Evolutionary conservation across 1,284 basidiomycete genomes (phyloP), one percentile per base, ranked within the genome.

Genomic region (Stereum hirsutum): DNA sequence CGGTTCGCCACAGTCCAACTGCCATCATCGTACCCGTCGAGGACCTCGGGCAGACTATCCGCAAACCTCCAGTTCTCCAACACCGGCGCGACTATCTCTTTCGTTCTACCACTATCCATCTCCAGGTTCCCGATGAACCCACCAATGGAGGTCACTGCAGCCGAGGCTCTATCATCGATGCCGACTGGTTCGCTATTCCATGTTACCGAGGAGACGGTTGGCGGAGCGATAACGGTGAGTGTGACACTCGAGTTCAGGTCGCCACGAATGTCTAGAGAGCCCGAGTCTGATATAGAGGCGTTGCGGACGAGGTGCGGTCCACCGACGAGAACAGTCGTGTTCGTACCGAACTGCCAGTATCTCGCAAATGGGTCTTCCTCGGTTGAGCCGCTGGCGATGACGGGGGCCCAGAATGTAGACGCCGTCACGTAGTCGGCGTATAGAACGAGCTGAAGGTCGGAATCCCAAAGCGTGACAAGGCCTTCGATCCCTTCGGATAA

Each of bases 31-130:
- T 78, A 89, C 15, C 51, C 58, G 0, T 49, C 14, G 8, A 14
- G 10, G 14, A 81, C 68, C 61, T 90, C 87, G 0, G 87, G 87
- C 32, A 90, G 59, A 53, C 79, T 81, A 49, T 89, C 72, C 32
- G 66, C 65, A 54, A 75, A 89, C 57, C 67, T 80, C 88, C 88
- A 90, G 10, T 69, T 65, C 4, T 57, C 60, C 49, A 87, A 61
- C 40, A 45, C 51, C 17, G 72, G 72, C 10, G 59, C 52, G 11
- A 42, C 47, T 26, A 63, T 51, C 5, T 45, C 48, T 14, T 42
- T 39, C 21, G 50, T 27, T n/a, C n/a, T n/a, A 21, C 42, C 42
- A 27, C 43, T 37, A 14, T 41, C 49, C 32, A 54, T 46, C 15
- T 26, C 21, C 30, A 65, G 44, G 7, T 47, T 41, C 4, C 60